Evolutionary conservation across 2,329 filamentous ascomycete species (phyloP).

Genomic region (Domatiomyces globalis): DNA sequence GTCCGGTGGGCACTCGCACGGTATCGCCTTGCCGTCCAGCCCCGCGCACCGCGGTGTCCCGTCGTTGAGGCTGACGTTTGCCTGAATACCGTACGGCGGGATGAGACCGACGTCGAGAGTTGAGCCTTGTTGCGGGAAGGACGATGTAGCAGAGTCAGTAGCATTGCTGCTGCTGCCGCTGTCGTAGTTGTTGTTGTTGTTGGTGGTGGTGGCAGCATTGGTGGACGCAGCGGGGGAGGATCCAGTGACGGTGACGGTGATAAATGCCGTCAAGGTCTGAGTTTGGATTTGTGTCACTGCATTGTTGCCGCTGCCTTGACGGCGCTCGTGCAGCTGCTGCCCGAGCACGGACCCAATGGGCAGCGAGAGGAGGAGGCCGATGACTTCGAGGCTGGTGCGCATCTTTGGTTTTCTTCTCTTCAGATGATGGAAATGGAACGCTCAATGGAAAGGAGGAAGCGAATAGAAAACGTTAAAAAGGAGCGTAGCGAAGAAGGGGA

Average conservation of each 20-base stretch:
- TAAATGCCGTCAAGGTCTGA: background rate
- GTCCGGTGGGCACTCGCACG: slow-evolving; percentile 13
- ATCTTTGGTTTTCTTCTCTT: background rate
- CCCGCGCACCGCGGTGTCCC: slow-evolving; percentile 14
- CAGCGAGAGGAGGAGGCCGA: background rate
- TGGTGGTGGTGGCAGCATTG: background rate
- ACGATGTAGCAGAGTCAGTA: background rate
- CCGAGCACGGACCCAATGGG: background rate
- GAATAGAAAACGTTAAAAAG: background rate
- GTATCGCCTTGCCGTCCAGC: slow-evolving; percentile 7
- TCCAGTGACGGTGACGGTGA: background rate
- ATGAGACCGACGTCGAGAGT: slow-evolving; percentile 7
- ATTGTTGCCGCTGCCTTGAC: no score
- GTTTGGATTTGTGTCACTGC: background rate
- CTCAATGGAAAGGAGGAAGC: background rate
- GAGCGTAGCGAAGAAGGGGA: background rate
- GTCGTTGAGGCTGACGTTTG: slow-evolving; percentile 9
- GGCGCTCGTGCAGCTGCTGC: background rate
- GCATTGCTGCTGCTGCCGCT: background rate
- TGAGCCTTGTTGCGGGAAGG: background rate
- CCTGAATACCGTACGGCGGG: slow-evolving; percentile 11
- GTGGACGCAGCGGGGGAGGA: background rate
- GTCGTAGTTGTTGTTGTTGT: background rate
- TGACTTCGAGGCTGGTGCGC: background rate
- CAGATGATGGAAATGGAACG: background rate